A percentile compares a stretch with the other conserved stretches of the same genome.
Evolutionary conservation across 164 flowering plant genomes (phyloP).

Genomic region (Santalum album): DNA sequence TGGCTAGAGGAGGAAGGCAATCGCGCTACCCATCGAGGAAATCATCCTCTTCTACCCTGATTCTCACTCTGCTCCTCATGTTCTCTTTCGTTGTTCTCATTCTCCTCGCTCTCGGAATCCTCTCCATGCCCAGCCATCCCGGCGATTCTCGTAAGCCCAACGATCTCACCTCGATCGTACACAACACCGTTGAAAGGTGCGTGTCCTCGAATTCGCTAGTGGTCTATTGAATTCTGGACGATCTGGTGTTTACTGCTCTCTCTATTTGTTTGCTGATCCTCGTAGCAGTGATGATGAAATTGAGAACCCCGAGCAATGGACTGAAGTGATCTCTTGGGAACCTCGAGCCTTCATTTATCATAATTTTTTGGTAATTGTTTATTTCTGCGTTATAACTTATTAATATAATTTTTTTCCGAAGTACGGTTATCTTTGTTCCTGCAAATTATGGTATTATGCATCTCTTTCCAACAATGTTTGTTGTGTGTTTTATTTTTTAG

Average conservation of each 20-base stretch:
- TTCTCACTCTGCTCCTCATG: conserved; percentile 37
- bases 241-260: neutral
- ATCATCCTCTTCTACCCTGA: conserved; percentile 36
- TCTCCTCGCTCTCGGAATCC: conserved; percentile 60
- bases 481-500: neutral
- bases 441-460: neutral
- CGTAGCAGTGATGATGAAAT: conserved; percentile 23
- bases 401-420: neutral
- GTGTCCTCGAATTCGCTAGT: neutral
- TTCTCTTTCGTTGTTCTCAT: conserved; percentile 42
- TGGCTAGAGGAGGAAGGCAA: conserved; percentile 41
- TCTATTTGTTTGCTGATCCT: neutral
- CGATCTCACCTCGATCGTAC: conserved; percentile 48
- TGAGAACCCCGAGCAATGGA: conserved; percentile 59
- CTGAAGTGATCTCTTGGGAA: conserved; percentile 90
- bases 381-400: neutral
- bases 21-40: conserved; percentile 29
- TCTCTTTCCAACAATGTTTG: neutral
- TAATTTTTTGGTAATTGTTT: conserved; percentile 62
- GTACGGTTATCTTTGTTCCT: neutral
- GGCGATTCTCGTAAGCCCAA: conserved; percentile 23
- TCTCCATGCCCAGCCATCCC: conserved; percentile 46
- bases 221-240: neutral
- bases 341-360: conserved; percentile 86
- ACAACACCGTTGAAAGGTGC: conserved; percentile 22